Conservation (phyloP, 345 rosid genomes). For the Trapa incisa region DNA sequence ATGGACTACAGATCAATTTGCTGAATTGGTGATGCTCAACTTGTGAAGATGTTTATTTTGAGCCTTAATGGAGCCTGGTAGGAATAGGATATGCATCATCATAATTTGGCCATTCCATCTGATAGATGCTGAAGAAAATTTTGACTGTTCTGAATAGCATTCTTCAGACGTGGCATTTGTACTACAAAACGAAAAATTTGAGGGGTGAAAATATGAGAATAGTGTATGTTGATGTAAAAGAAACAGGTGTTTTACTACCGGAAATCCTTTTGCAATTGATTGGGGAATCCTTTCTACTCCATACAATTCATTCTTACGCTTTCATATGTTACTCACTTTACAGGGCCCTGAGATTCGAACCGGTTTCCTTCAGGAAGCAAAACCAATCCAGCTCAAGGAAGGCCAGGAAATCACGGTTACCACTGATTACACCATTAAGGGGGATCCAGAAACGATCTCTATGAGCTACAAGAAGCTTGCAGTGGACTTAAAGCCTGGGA, state of each 20-base stretch:
- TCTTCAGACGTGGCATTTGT: background rate
- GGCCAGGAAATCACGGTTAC: constrained; percentile 15
- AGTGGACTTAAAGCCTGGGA: constrained; percentile 14
- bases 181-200: background rate
- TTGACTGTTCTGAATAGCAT: background rate
- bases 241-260: no score
- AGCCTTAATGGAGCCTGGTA: background rate
- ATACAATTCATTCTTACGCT: background rate
- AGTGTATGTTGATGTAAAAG: background rate
- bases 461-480: constrained; percentile 19
- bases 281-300: background rate
- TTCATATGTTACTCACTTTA: background rate
- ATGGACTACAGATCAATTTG: background rate
- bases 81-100: background rate
- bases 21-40: background rate
- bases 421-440: constrained; percentile 15
- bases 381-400: constrained; percentile 15
- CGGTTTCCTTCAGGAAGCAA: constrained; percentile 15
- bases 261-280: no score
- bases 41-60: background rate
- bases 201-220: background rate
- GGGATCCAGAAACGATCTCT: constrained; percentile 6
- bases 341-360: constrained; percentile 20
- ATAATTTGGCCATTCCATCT: no score
- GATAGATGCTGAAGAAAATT: background rate